Base-by-base conservation (phyloP, 176 grass and related monocot genomes). In the Ampelocalamus luodianensis region DNA sequence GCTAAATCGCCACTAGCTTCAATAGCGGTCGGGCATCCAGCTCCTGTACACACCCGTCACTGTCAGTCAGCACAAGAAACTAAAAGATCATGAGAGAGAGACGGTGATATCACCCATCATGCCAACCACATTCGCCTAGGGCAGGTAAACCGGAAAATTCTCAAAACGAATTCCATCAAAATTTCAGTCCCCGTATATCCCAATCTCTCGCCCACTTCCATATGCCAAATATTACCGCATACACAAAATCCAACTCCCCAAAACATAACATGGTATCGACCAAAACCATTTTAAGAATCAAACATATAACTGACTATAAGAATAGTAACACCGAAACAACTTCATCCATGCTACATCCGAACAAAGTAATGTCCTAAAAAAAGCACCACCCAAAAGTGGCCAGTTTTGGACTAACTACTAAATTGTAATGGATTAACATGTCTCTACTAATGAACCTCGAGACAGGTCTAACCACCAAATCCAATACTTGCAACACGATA, bases 361-460 rank as follows among this genome's bases (percentile, higher is more conserved):
- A 60, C 34, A 77, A 10, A 10, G 17, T 1, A 18, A 68, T 48
- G 27, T 48, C 78, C 27, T 29, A 6, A 48, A 45, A 48, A 15
- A 32, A n/a, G n/a, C 39, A 63, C 13, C 37, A 63, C 58, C 40
- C 18, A 65, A 79, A n/a, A n/a, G 37, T 10, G 10, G 46, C 2
- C 20, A 39, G 2, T 15, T n/a, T 51, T 68, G 29, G 16, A 67
- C 29, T 32, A n/a, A 43, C 17, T 38, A 36, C 20, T 80, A 27
- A 29, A 40, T 69, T 27, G 36, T 77, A 60, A 60, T n/a, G 49
- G n/a, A 80, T 51, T 53, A 68, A 51, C 29, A 45, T 69, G 66
- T 10, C 16, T 69, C 17, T 69, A 69, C 36, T n/a, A 68, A 37
- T 50, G 20, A 68, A 53, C 45, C 78, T 68, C 2, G 6, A 68